A percentile compares a stretch with the other conserved stretches of the same genome.
Conservation (phyloP, 1,284 basidiomycete species). For the Naganishia sp. region DNA sequence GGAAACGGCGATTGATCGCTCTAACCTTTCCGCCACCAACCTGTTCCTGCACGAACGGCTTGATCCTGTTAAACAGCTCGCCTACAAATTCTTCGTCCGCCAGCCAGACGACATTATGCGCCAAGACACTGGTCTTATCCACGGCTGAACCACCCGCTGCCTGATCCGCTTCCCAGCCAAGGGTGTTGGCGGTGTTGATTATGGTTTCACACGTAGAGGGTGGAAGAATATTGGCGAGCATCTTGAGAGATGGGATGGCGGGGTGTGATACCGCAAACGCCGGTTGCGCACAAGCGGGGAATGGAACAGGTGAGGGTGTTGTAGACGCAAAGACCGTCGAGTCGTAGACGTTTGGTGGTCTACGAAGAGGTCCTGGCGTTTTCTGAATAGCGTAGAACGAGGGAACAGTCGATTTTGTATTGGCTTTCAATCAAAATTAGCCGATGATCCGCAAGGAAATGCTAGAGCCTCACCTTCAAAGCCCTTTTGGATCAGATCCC, state of each 20-base stretch:
- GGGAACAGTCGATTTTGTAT: constrained; percentile 37
- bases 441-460: neutral
- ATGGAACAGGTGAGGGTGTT: constrained; percentile 52
- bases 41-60: constrained; percentile 53
- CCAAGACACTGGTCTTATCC: constrained; percentile 57
- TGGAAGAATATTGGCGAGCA: constrained; percentile 59
- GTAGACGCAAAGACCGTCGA: constrained; percentile 58
- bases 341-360: constrained; percentile 59
- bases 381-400: constrained; percentile 45
- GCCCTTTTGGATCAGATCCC: constrained; percentile 45
- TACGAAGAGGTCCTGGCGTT: constrained; percentile 55
- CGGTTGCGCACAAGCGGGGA: constrained; percentile 50
- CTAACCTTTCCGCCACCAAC: constrained; percentile 56
- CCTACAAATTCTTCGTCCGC: constrained; percentile 57
- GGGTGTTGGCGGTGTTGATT: constrained; percentile 56
- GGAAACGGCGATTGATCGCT: constrained; percentile 60
- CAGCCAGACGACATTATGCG: constrained; percentile 62
- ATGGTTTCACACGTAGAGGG: constrained; percentile 57
- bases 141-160: constrained; percentile 57
- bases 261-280: constrained; percentile 49
- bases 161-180: constrained; percentile 60
- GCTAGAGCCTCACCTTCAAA: constrained; percentile 30
- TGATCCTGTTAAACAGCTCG: constrained; percentile 56
- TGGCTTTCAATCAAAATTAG: constrained; percentile 21
- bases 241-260: constrained; percentile 56